Conservation (phyloP, 495 filamentous ascomycete genomes). For the Penicillium cataractarum region DNA sequence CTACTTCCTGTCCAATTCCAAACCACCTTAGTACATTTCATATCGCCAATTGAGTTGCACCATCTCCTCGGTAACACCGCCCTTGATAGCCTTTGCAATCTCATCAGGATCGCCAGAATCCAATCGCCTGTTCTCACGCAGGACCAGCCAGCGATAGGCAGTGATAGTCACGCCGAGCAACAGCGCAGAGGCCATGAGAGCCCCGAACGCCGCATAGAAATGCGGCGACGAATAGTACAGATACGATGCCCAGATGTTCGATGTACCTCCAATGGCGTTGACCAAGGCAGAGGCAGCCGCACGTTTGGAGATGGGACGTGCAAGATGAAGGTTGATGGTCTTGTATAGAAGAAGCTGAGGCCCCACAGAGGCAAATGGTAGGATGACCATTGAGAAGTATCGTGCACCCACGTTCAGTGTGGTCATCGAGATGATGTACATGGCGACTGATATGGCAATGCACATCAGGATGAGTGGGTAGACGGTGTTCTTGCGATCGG, state of each 20-base stretch:
- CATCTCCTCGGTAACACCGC: conserved; percentile 46
- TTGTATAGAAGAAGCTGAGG: conserved; percentile 37
- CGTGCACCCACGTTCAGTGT: conserved; percentile 31
- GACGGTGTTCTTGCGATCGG: conserved; percentile 31
- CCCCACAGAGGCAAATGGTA: conserved; percentile 35
- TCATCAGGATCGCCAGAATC: conserved; percentile 36
- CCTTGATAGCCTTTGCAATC: conserved; percentile 39
- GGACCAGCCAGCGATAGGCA: conserved; percentile 40
- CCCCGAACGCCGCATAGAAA: conserved; percentile 44
- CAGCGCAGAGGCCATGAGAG: conserved; percentile 38
- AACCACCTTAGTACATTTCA: conserved; percentile 37
- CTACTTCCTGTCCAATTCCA: background rate
- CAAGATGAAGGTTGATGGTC: conserved; percentile 35
- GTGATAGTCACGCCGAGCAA: conserved; percentile 36
- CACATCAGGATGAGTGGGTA: conserved; percentile 29
- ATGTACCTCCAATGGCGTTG: conserved; percentile 40
- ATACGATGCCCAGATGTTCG: conserved; percentile 46
- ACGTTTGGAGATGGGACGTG: conserved; percentile 33
- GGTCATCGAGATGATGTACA: conserved; percentile 33
- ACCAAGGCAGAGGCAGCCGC: conserved; percentile 35
- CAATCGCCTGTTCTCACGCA: conserved; percentile 39
- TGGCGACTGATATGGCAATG: conserved; percentile 26
- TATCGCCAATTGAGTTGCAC: conserved; percentile 45
- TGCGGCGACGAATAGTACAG: conserved; percentile 38
- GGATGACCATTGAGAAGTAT: conserved; percentile 36